These are phyloP conservation scores for Zasmidium angulare DNA, from an alignment of 2,329 filamentous ascomycete genomes.

Conservation along the genomic window DNA sequence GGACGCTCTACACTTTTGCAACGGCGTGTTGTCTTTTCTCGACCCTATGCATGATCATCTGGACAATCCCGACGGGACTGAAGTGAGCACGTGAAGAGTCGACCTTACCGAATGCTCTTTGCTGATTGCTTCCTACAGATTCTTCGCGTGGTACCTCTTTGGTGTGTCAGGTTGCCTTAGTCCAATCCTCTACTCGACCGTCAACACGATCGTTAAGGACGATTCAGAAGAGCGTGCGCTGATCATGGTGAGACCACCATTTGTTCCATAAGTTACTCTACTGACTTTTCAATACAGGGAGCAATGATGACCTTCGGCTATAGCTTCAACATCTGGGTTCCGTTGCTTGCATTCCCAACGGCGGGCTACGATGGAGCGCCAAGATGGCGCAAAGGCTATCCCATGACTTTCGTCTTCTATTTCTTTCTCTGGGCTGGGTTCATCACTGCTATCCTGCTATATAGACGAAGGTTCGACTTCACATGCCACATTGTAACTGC, in stretches of 20 bases:
- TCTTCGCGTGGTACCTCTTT: conserved; percentile 11
- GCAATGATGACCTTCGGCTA: conserved; percentile 17
- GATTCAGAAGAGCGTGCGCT: conserved; percentile 12
- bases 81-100: not conserved
- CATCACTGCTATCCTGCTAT: conserved; percentile 7
- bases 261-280: not conserved
- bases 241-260: conserved; percentile 3
- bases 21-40: conserved; percentile 6
- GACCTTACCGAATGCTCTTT: not conserved
- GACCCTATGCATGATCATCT: conserved; percentile 10
- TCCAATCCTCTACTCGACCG: conserved; percentile 12
- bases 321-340: conserved; percentile 12
- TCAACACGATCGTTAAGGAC: conserved; percentile 12
- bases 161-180: conserved; percentile 6
- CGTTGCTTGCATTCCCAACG: conserved; percentile 7
- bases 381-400: conserved; percentile 9
- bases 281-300: conserved; percentile 2
- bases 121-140: not conserved
- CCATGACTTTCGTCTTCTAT: conserved; percentile 11
- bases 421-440: conserved; percentile 12
- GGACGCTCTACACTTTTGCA: conserved; percentile 8
- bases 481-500: too few relatives aligned
- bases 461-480: not conserved
- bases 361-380: conserved; percentile 9
- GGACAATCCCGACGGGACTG: conserved; percentile 3